Base-by-base conservation (phyloP, 2,329 filamentous ascomycete genomes). In the Karstenula rhodostoma region DNA sequence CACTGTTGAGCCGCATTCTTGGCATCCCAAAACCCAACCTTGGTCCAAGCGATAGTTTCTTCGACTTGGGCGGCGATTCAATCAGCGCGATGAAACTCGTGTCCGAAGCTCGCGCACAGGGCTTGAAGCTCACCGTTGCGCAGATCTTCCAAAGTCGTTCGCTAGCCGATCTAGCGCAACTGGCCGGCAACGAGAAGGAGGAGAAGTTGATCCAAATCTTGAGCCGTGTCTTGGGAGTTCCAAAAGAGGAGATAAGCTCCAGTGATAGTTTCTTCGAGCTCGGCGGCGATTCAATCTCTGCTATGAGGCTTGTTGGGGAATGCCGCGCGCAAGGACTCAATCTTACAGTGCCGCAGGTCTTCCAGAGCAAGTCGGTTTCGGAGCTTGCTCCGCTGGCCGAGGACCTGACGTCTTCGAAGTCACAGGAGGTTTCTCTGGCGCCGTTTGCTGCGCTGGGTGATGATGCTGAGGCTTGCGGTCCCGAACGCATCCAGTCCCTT, bases 151-250 rank as follows among this genome's bases (percentile, higher is more conserved):
- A 72, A 19, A 73, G 71, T 49, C 65, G 79, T 78, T 73, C 79
- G 22, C 71, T 85, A 7, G 65, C 77, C 55, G 85, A 88, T 57
- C 84, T 88, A 72, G 86, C 87, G 2, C 80, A 79, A 47, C 76
- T 79, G 0, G 66, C 87, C 71, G 61, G 65, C 10, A 73, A 70
- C 19, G 64, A 66, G 29, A 75, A 69, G n/a, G 72, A 76, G 48
- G 66, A 71, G 2, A 75, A 70, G 57, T 60, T 79, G 3, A 51
- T 70, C 3, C 58, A 65, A 1, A 60, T 75, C 10, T 67, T 77
- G 29, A 66, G 67, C 32, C 68, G 63, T 22, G 72, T 78, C 9
- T 64, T 79, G 7, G 63, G 63, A 19, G 72, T 78, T 51, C 57
- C 67, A 4, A 67, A 67, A 47, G 60, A 53, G 4, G 68, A 77